Evolutionary conservation across 345 rosid species (phyloP), one percentile per base, ranked within the genome.

Genomic region (Streptanthus diversifolius): DNA sequence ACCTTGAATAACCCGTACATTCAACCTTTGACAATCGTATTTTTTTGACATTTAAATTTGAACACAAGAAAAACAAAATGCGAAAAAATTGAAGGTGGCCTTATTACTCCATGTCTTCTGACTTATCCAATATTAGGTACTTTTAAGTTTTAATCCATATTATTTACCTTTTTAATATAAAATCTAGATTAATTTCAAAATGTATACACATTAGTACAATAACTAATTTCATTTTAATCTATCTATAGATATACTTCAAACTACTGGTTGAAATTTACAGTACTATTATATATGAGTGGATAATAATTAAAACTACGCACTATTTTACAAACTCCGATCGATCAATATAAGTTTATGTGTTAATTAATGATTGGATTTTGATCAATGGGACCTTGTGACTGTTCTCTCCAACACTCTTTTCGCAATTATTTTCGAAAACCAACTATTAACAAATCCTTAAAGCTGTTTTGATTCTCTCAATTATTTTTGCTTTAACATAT

Each of bases 381-480:
- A 54, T 44, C 47, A 17, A 33, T 5, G 63, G 54, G 78, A 55
- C 66, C 58, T 44, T 35, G 32, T 36, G 62, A 74, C 43, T 36
- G 27, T 32, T 72, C 47, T 41, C 63, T 33, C 3, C 39, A 3
- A 44, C 49, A 25, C 43, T 27, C 54, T 40, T 51, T 49, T 29
- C n/a, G 11, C 45, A 37, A 66, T 58, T 64, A 53, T 22, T 29
- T 66, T 40, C 55, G 3, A 14, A 39, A 73, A 35, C 3, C 57
- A 43, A 24, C 39, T 44, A 5, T 63, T 49, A 49, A 21, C 13
- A 49, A n/a, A 49, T 58, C 45, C 68, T 24, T 60, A 67, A 62
- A 61, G 70, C 62, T 70, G 53, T 65, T 68, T 61, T 68, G 79
- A 69, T 75, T 62, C 79, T 68, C 74, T 75, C 79, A 76, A 76